These are phyloP conservation scores for Mycena kentingensis DNA, from an alignment of 768 basidiomycete species.

Conservation along the genomic window DNA sequence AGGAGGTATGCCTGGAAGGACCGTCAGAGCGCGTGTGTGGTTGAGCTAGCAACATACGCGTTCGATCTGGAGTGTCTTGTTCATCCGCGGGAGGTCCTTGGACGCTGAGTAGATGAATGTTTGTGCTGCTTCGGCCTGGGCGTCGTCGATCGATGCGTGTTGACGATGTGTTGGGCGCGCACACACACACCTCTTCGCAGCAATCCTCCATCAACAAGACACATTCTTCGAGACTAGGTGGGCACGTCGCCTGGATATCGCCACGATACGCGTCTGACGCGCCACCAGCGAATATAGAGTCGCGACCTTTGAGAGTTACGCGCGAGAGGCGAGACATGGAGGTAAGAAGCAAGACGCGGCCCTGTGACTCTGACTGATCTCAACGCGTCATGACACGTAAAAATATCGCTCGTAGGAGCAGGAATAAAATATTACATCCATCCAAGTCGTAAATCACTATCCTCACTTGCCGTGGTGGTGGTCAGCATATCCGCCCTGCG, in stretches of 20 bases:
- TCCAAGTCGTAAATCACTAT: too few relatives aligned
- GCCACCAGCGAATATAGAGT: conserved; percentile 72
- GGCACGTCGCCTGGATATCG: conserved; percentile 66
- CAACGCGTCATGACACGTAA: neutral
- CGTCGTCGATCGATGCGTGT: conserved; percentile 3
- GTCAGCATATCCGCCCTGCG: neutral
- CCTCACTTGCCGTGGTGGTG: too few relatives aligned
- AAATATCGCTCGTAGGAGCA: too few relatives aligned
- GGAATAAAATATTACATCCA: too few relatives aligned
- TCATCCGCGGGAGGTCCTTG: conserved; percentile 70
- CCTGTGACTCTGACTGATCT: neutral
- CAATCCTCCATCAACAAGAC: conserved; percentile 80
- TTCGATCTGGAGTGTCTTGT: conserved; percentile 65
- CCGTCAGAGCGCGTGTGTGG: neutral
- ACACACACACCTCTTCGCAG: conserved; percentile 58
- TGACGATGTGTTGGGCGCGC: neutral
- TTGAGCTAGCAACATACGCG: conserved; percentile 41
- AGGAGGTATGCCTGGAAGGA: conserved; percentile 67
- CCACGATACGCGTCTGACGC: conserved; percentile 60
- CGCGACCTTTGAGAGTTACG: conserved; percentile 56
- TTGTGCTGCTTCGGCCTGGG: conserved; percentile 68
- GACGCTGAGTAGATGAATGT: conserved; percentile 70
- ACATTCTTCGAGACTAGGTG: conserved; percentile 72
- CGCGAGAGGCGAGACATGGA: conserved; percentile 55
- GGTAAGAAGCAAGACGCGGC: neutral